phyloP scores from a whole-genome alignment of 768 basidiomycete species.

The Russula griseocarnosa region DNA sequence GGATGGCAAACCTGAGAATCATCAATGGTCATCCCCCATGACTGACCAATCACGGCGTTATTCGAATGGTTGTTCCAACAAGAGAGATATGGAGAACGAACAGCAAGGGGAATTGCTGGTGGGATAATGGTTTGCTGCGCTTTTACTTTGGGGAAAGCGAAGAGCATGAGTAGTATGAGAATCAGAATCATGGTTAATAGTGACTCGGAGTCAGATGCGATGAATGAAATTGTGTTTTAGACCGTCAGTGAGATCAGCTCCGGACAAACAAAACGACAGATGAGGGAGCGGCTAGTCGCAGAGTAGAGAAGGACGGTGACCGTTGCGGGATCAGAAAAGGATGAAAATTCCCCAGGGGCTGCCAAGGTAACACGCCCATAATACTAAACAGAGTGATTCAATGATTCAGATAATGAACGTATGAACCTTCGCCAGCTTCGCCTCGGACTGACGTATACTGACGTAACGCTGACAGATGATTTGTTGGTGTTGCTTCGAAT shows the following conservation, averaged over 20 bases:
- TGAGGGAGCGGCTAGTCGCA: background rate
- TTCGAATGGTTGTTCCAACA: slow-evolving; percentile 27
- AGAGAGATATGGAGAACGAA: slow-evolving; percentile 33
- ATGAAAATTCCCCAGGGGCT: no score
- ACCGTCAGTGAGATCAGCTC: background rate
- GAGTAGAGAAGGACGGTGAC: background rate
- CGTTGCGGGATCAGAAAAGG: no score
- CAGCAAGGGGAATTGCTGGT: slow-evolving; percentile 30
- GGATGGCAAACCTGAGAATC: background rate
- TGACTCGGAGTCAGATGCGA: background rate
- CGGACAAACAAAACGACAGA: background rate
- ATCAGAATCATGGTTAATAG: background rate
- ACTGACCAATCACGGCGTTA: slow-evolving; percentile 4
- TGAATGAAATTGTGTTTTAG: background rate
- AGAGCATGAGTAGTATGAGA: background rate
- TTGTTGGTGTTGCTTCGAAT: no score
- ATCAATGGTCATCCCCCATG: slow-evolving; percentile 28
- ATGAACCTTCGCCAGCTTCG: no score
- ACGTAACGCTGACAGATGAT: no score
- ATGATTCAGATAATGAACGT: no score
- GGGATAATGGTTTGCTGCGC: slow-evolving; percentile 29
- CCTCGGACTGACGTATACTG: no score
- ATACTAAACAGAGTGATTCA: no score
- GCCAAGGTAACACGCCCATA: no score
- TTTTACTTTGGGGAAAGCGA: background rate